These are phyloP conservation scores for Stropharia rugosoannulata DNA, from an alignment of 768 basidiomycete species.

Conservation along the genomic window DNA sequence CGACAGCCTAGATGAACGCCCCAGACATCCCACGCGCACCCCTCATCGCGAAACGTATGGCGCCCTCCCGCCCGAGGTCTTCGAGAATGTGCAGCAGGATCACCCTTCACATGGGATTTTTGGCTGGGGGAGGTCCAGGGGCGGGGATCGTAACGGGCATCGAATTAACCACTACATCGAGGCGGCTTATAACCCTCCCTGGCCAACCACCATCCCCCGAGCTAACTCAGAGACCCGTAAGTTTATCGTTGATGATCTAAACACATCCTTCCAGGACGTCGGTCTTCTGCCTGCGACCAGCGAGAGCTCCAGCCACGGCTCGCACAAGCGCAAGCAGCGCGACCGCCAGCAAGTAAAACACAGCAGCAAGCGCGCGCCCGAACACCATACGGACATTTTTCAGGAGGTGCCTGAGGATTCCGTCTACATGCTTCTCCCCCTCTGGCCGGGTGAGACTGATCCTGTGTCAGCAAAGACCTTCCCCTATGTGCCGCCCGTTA, in stretches of 20 bases:
- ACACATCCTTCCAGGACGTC: slow-evolving; percentile 77
- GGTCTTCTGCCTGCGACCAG: slow-evolving; percentile 65
- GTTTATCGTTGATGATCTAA: slow-evolving; percentile 66
- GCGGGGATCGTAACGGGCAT: slow-evolving; percentile 16
- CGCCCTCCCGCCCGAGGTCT: slow-evolving; percentile 51
- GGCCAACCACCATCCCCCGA: slow-evolving; percentile 66
- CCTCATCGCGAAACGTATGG: slow-evolving; percentile 65
- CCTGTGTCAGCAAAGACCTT: slow-evolving; percentile 29
- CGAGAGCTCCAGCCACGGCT: slow-evolving; percentile 18
- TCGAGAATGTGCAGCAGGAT: slow-evolving; percentile 40
- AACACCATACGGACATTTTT: slow-evolving; percentile 44
- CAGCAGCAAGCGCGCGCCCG: slow-evolving; percentile 12
- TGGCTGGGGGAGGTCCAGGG: slow-evolving; percentile 22
- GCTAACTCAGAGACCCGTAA: slow-evolving; percentile 67
- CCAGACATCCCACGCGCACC: slow-evolving; percentile 42
- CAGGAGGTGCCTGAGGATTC: slow-evolving; percentile 64
- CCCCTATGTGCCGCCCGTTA: slow-evolving; percentile 31
- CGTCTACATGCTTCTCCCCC: slow-evolving; percentile 79
- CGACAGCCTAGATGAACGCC: slow-evolving; percentile 24
- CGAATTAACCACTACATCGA: slow-evolving; percentile 19
- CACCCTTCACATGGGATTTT: slow-evolving; percentile 24
- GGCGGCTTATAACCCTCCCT: slow-evolving; percentile 41
- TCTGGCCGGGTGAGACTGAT: slow-evolving; percentile 82
- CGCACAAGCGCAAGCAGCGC: slow-evolving; percentile 17
- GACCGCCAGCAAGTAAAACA: slow-evolving; percentile 13